Percentiles rank a stretch among this genome's conserved stretches.
These are phyloP conservation scores for Thraustochytrium sp. DNA, from an alignment of 352 stramenopile species.

Conservation along the genomic window DNA sequence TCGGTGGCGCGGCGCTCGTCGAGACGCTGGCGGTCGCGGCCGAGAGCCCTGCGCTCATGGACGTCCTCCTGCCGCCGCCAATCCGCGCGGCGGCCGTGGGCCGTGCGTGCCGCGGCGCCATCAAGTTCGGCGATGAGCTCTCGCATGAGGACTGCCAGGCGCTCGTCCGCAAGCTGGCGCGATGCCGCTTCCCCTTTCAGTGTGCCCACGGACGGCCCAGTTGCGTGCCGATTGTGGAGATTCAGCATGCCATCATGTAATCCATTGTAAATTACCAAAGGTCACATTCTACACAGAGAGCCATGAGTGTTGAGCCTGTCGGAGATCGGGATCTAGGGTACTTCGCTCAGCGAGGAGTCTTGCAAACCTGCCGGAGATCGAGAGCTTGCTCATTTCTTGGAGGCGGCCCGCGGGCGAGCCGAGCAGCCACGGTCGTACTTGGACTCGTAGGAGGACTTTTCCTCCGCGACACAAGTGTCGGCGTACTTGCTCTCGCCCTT, in stretches of 20 bases:
- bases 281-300: too few relatives aligned
- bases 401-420: not conserved
- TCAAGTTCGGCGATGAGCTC: conserved; percentile 34
- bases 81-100: not conserved
- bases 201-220: conserved; percentile 17
- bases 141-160: not conserved
- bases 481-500: not conserved
- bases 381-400: not conserved
- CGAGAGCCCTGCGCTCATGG: not conserved
- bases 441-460: not conserved
- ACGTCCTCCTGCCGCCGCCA: not conserved
- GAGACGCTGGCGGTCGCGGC: not conserved
- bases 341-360: too few relatives aligned
- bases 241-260: too few relatives aligned
- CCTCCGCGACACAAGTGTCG: not conserved
- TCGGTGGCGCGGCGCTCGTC: not conserved
- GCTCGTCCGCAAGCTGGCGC: not conserved
- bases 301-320: too few relatives aligned
- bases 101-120: conserved; percentile 9
- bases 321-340: too few relatives aligned
- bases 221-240: not conserved
- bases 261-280: not conserved
- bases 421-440: conserved; percentile 23
- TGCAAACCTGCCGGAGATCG: not conserved
- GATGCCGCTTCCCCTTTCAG: conserved; percentile 26